phyloP scores from a whole-genome alignment of 345 rosid genomes.

The thale cress (Arabidopsis thaliana) region DNA sequence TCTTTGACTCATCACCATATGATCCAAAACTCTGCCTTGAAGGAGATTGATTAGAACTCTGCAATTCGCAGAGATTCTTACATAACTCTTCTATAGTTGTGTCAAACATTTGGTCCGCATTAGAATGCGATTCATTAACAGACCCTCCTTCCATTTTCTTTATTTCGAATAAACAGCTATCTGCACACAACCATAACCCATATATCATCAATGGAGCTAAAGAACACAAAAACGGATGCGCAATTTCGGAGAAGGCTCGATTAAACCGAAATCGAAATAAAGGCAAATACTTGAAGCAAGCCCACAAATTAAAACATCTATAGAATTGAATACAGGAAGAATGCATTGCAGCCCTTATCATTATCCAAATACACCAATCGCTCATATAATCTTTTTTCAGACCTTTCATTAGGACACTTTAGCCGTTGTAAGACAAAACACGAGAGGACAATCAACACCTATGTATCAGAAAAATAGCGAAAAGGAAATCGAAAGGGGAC shows the following conservation, averaged over 20 bases:
- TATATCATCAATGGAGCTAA: conserved; percentile 27
- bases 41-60: conserved; percentile 83
- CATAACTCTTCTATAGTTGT: conserved; percentile 78
- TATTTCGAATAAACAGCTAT: not conserved
- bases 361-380: not conserved
- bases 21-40: conserved; percentile 81
- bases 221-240: not conserved
- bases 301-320: not conserved
- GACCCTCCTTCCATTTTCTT: conserved; percentile 26
- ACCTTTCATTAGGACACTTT: conserved; percentile 3
- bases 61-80: conserved; percentile 84
- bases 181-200: conserved; percentile 13
- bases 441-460: conserved; percentile 12
- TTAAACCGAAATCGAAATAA: not conserved
- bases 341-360: not conserved
- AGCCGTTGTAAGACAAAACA: conserved; percentile 13
- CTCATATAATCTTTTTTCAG: not conserved
- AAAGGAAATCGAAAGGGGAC: conserved; percentile 9
- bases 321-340: not conserved
- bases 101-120: conserved; percentile 43
- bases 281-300: conserved; percentile 3
- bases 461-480: not conserved
- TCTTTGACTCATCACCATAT: conserved; percentile 85
- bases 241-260: not conserved
- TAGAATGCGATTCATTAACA: conserved; percentile 17